Evolutionary conservation across 116 monocot species (phyloP).

Genomic region (Posidonia oceanica): DNA sequence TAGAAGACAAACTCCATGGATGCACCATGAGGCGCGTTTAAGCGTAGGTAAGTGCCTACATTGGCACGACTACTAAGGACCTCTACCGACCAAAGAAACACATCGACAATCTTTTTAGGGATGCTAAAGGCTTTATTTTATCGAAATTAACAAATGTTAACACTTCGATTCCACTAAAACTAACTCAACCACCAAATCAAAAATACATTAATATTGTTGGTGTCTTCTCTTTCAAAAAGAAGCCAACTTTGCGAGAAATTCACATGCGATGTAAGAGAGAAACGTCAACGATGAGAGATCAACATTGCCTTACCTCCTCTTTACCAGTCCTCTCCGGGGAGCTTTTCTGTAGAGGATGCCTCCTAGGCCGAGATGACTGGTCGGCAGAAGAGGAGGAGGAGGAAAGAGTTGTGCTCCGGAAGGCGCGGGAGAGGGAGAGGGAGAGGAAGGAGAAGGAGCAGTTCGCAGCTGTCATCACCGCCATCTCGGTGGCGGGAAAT

Average conservation of each 20-base stretch:
- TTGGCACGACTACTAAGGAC: no score
- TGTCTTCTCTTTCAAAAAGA: no score
- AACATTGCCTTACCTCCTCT: not conserved
- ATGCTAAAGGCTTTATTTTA: no score
- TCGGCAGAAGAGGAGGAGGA: not conserved
- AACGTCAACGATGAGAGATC: not conserved
- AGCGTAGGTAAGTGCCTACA: no score
- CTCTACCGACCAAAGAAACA: no score
- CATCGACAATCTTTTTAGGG: no score
- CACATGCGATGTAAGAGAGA: not conserved
- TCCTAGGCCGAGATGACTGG: not conserved
- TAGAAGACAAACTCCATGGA: no score
- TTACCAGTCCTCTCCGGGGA: not conserved
- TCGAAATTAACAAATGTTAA: not conserved
- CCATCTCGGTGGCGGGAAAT: slow-evolving; percentile 1
- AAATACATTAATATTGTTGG: not conserved
- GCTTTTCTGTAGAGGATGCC: not conserved
- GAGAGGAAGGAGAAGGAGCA: slow-evolving; percentile 13
- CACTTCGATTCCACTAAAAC: not conserved
- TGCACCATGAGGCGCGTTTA: no score
- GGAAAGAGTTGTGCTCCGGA: slow-evolving; percentile 1
- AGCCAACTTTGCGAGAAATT: no score
- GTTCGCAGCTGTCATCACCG: slow-evolving; percentile 12
- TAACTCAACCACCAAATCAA: not conserved
- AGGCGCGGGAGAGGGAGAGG: not conserved